Percentiles rank a stretch among this genome's conserved stretches.
Conservation (phyloP, 352 stramenopile genomes). For the Hyphochytrium catenoides region DNA sequence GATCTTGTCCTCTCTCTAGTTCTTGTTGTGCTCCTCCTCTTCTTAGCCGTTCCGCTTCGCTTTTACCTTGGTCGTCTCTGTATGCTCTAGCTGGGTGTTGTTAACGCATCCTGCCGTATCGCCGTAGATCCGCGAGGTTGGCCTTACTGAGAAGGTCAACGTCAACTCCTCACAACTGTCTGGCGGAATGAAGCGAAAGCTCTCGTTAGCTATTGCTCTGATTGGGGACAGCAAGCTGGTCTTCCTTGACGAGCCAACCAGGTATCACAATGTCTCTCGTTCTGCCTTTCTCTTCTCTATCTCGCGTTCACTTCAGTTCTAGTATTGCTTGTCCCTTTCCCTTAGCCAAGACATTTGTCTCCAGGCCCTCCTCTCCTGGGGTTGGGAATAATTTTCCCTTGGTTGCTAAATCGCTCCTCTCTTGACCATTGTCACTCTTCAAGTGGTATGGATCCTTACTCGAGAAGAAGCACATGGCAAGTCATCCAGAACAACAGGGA, state of each 20-base stretch:
- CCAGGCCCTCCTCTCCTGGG: too few species aligned
- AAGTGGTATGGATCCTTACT: slow-evolving; percentile 15
- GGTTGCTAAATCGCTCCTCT: too few species aligned
- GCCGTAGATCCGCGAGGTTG: slow-evolving; percentile 61
- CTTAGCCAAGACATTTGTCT: too few species aligned
- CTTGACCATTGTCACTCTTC: background rate
- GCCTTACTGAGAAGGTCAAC: slow-evolving; percentile 57
- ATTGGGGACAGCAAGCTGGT: slow-evolving; percentile 38
- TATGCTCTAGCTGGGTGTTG: too few species aligned
- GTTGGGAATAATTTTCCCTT: slow-evolving; percentile 2
- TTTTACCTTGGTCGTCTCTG: too few species aligned
- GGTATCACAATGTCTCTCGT: slow-evolving; percentile 20
- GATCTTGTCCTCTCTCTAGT: too few species aligned
- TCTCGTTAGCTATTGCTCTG: slow-evolving; percentile 45
- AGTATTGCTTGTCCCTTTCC: background rate
- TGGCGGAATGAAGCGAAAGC: slow-evolving; percentile 44
- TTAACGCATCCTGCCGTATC: slow-evolving; percentile 2
- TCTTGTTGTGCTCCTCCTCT: too few species aligned
- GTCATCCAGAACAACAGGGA: slow-evolving; percentile 31
- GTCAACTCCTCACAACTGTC: slow-evolving; percentile 26
- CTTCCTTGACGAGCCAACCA: slow-evolving; percentile 66
- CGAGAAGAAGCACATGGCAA: slow-evolving; percentile 38
- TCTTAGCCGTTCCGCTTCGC: too few species aligned
- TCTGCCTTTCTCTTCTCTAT: background rate
- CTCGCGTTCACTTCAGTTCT: background rate